Evolutionary conservation across 1,284 basidiomycete genomes (phyloP), one percentile per base, ranked within the genome.

Genomic region (Apiotrichum veenhuisii): DNA sequence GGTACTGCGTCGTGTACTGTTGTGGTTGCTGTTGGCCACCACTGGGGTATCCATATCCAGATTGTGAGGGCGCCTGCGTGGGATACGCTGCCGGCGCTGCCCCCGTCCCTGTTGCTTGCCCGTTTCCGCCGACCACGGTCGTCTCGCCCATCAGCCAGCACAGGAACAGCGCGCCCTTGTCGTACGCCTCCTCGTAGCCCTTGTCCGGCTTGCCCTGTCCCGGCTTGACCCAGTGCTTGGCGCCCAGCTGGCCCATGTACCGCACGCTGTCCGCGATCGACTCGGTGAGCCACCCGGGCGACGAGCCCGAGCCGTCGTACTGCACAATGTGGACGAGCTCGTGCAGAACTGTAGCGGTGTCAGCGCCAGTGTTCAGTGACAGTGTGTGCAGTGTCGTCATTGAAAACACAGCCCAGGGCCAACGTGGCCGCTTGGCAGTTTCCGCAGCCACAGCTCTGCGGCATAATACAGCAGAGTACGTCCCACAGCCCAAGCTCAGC

Each of bases 151-250:
- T 61, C 26, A 72, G 55, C 66, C 67, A 72, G 26, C 53, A 49
- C 9, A 72, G 53, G 52, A 72, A 72, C 44, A 63, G 51, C 0
- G 69, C 70, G 14, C 70, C 69, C 7, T 61, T 54, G 54, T 70
- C 70, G 43, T 72, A 69, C 5, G 57, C 64, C 18, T 67, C 67
- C 51, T 70, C 68, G 62, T 64, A 70, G 4, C 70, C 70, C 54
- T 58, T 62, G 17, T 69, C 58, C 4, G 43, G 36, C 20, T 49
- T 52, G 7, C 64, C 69, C n/a, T 64, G 53, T 2, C 70, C 70
- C 4, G 61, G 54, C 48, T 62, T 59, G 14, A 65, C 54, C 70
- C 70, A 72, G 49, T 70, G 68, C 15, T 62, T 61, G 7, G 70
- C 68, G 23, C 59, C 67, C 10, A 72, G 61, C 17, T 59, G 46